Evolutionary conservation across 2,329 filamentous ascomycete genomes (phyloP), one percentile per base, ranked within the genome.

Genomic region (Monilinia vaccinii-corymbosi): DNA sequence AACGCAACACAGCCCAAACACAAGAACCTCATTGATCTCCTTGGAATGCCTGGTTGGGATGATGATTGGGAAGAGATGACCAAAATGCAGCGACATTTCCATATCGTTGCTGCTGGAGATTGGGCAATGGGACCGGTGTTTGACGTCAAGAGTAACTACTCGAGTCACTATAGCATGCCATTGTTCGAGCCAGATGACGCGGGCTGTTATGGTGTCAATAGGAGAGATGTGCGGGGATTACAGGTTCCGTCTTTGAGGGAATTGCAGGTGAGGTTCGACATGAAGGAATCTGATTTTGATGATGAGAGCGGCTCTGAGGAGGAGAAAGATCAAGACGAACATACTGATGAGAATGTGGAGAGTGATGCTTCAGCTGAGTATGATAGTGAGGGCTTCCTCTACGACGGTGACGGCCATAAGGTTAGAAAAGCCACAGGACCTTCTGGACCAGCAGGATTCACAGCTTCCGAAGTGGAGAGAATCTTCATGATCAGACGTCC

Each of bases 61-160:
- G 18, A 23, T 28, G 31, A 38, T 1, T 47, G 44, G 42, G 49
- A 59, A 8, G 49, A 59, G 4, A 36, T 59, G 40, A 36, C 50
- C 8, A 44, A 55, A 16, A 52, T 55, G 32, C 48, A 55, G 7
- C 36, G 40, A n/a, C 40, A 53, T 55, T 59, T 55, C 46, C 49
- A 59, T 40, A 55, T 55, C 21, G 57, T 59, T n/a, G 57, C 57
- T 6, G 49, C 44, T 7, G 44, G 49, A 18, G 40, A 59, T 32
- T 59, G 49, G 57, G 21, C 38, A 44, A 23, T 53, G 51, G 51
- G 51, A 13, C 38, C 38, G 8, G 51, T 18, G n/a, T 59, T 59
- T 32, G 57, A 55, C 32, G 18, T 59, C 2, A 36, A 55, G 13
- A 46, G 48, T 8, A 59, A 59, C 9, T 59, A 55, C 38, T 59